Evolutionary conservation across 176 grass and related monocot species (phyloP).

Genomic region (Zoysia japonica): DNA sequence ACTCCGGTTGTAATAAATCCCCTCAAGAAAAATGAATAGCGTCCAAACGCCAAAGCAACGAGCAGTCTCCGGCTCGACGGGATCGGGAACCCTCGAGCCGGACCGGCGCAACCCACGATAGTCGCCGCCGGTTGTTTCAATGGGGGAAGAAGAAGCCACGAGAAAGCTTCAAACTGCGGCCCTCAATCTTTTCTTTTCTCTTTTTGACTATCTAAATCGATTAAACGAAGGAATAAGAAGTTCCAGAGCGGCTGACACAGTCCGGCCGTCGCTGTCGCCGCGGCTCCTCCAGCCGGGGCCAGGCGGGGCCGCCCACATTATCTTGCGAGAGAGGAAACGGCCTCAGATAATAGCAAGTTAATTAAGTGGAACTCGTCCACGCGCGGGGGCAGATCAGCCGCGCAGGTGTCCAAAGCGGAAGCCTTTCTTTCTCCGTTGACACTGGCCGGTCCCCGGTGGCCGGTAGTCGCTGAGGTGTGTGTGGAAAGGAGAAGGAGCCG

Average conservation of each 20-base stretch:
- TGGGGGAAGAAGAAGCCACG: background rate
- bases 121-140: background rate
- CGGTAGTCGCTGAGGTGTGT: background rate
- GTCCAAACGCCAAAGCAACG: background rate
- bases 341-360: background rate
- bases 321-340: background rate
- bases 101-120: background rate
- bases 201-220: background rate
- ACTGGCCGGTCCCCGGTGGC: background rate
- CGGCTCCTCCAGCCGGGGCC: background rate
- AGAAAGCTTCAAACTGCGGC: slow-evolving; percentile 17
- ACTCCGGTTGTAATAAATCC: background rate
- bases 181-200: slow-evolving; percentile 1
- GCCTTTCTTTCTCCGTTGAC: background rate
- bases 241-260: background rate
- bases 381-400: slow-evolving; percentile 2
- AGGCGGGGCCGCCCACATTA: background rate
- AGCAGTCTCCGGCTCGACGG: background rate
- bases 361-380: background rate
- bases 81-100: slow-evolving; percentile 1
- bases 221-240: background rate
- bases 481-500: background rate
- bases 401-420: slow-evolving; percentile 7
- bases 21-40: background rate
- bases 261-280: slow-evolving; percentile 23